phyloP scores from a whole-genome alignment of 495 filamentous ascomycete species.

The Penicillium odoratum region DNA sequence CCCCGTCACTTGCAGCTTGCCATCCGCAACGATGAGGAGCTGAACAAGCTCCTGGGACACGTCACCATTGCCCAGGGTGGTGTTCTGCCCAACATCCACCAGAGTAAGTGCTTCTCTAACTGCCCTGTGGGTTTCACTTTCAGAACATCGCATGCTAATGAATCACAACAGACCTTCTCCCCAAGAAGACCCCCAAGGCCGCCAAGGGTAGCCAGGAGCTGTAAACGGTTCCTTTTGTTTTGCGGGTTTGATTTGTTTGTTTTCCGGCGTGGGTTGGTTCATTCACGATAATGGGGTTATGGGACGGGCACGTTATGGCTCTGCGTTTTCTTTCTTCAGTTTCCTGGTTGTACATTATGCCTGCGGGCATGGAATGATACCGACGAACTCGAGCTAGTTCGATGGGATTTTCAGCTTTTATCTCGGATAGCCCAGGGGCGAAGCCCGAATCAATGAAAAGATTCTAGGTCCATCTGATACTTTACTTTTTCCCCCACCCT shows the following conservation, averaged over 20 bases:
- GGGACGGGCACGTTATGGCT: slow-evolving; percentile 75
- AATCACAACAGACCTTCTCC: slow-evolving; percentile 74
- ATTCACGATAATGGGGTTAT: slow-evolving; percentile 90
- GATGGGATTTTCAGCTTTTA: slow-evolving; percentile 31
- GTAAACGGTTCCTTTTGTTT: slow-evolving; percentile 56
- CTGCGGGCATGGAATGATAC: slow-evolving; percentile 66
- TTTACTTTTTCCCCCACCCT: neutral
- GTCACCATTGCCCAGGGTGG: slow-evolving; percentile 99
- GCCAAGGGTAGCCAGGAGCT: slow-evolving; percentile 94
- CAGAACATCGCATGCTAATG: slow-evolving; percentile 38
- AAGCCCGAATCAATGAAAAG: slow-evolving; percentile 30
- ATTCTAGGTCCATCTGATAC: slow-evolving; percentile 28
- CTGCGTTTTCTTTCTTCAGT: slow-evolving; percentile 68
- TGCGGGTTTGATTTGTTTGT: slow-evolving; percentile 57
- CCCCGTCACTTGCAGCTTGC: slow-evolving; percentile 98
- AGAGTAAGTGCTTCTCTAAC: slow-evolving; percentile 64
- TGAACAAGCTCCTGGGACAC: slow-evolving; percentile 99
- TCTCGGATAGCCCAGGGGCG: slow-evolving; percentile 30
- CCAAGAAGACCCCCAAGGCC: slow-evolving; percentile 95
- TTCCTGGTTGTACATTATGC: slow-evolving; percentile 93
- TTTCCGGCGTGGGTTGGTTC: slow-evolving; percentile 62
- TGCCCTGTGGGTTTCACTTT: neutral
- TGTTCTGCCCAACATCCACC: slow-evolving; percentile 98
- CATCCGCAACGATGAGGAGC: slow-evolving; percentile 98
- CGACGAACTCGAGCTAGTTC: slow-evolving; percentile 36